Evolutionary conservation across 176 grass and related monocot species (phyloP).

Genomic region (Leersia perrieri): DNA sequence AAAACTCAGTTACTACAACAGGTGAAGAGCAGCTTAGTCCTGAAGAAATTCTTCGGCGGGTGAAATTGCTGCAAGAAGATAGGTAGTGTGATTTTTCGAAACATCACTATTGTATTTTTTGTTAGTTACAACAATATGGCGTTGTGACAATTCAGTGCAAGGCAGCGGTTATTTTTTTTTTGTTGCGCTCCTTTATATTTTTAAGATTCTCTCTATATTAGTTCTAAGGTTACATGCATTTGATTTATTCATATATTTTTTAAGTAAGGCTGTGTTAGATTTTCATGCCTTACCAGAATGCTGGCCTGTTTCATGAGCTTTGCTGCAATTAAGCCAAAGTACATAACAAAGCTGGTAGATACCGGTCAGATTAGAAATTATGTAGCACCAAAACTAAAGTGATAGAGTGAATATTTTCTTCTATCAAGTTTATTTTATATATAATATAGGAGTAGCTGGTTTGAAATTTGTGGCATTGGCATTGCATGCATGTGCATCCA

Average conservation of each 20-base stretch:
- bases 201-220: background rate
- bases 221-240: background rate
- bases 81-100: constrained; percentile 54
- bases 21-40: constrained; percentile 70
- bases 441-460: background rate
- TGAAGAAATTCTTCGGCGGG: constrained; percentile 65
- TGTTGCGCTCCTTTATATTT: background rate
- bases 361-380: constrained; percentile 9
- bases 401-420: background rate
- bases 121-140: background rate
- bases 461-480: background rate
- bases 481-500: no score
- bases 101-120: background rate
- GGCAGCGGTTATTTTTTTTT: background rate
- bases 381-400: background rate
- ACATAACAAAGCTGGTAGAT: constrained; percentile 11
- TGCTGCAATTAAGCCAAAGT: background rate
- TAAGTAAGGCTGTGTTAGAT: background rate
- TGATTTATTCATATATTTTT: background rate
- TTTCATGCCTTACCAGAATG: no score
- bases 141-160: constrained; percentile 4
- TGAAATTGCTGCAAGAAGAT: constrained; percentile 92
- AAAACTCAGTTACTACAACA: constrained; percentile 51
- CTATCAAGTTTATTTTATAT: background rate
- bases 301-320: constrained; percentile 11